These are phyloP conservation scores for Termitomyces sp. DNA, from an alignment of 768 basidiomycete genomes.

Conservation along the genomic window DNA sequence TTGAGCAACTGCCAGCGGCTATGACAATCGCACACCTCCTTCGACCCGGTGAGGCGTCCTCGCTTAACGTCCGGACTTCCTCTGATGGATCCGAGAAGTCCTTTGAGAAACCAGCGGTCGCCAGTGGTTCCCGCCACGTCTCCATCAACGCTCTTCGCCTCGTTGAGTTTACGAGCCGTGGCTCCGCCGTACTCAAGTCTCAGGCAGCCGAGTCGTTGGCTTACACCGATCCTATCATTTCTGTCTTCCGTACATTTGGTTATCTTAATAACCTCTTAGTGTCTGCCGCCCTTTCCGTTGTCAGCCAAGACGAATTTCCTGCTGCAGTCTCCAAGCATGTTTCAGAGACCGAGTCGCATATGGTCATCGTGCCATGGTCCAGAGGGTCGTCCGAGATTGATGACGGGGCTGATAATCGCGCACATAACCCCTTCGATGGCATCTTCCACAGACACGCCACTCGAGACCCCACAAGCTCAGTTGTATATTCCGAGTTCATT, in stretches of 20 bases:
- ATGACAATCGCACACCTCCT: conserved; percentile 81
- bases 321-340: conserved; percentile 58
- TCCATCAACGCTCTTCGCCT: conserved; percentile 80
- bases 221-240: conserved; percentile 63
- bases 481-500: conserved; percentile 78
- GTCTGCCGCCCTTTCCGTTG: conserved; percentile 69
- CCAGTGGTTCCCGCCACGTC: conserved; percentile 18
- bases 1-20: conserved; percentile 75
- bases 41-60: conserved; percentile 25
- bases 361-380: conserved; percentile 86
- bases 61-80: conserved; percentile 1
- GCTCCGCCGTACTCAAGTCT: conserved; percentile 80
- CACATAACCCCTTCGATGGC: conserved; percentile 66
- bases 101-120: conserved; percentile 5
- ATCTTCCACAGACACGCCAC: conserved; percentile 52
- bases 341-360: conserved; percentile 49
- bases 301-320: conserved; percentile 68
- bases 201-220: conserved; percentile 68
- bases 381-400: conserved; percentile 28
- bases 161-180: conserved; percentile 84
- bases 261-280: conserved; percentile 63
- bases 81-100: conserved; percentile 25
- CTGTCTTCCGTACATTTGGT: conserved; percentile 75
- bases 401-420: conserved; percentile 12
- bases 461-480: conserved; percentile 45